Base-by-base conservation (phyloP, 2,329 filamentous ascomycete genomes). In the Sporothrix schenckii region DNA sequence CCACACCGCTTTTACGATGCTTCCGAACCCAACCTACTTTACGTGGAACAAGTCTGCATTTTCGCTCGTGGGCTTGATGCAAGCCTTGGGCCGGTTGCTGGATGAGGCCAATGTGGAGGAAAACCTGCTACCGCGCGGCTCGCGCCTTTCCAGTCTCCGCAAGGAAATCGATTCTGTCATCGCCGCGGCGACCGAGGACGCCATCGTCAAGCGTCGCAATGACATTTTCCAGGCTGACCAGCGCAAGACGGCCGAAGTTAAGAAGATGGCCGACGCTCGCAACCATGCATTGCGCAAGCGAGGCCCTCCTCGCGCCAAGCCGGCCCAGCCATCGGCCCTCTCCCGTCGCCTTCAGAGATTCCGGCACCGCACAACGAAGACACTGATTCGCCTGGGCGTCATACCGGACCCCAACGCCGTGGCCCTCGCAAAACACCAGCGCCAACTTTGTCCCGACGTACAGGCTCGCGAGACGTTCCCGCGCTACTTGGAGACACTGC, bases 11-110 rank as follows among this genome's bases (percentile, higher is more conserved):
- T 88, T 85, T 72, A 84, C 84, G 2, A 83, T 83, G 77, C 79
- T 88, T 1, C 86, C 86, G 0, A 88, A 88, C 71, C 86, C 86
- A 0, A 88, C 86, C 0, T 78, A 80, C 0, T 84, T 85, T 69
- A 77, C 77, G 14, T 88, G 85, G 85, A 81, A 87, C 70, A 84
- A 80, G 70, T 80, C 81, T 49, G 81, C 81, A 0, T 81, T 86
- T 44, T 82, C 81, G 27, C 75, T 86, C 0, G 75, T 78, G 27
- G 81, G 79, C 66, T 75, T 86, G 2, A 75, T 85, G 61, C 74
- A 77, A 9, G 49, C 52, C 14, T 68, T 73, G 16, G 10, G n/a
- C 10, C 21, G 19, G 41, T 67, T 58, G 7, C 50, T 69, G 5
- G 50, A n/a, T 19, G 54, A 63, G 3, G 60, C 60, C 7, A 41